Evolutionary conservation across 2,329 filamentous ascomycete species (phyloP), one percentile per base, ranked within the genome.

Genomic region (Thelonectria rubi): DNA sequence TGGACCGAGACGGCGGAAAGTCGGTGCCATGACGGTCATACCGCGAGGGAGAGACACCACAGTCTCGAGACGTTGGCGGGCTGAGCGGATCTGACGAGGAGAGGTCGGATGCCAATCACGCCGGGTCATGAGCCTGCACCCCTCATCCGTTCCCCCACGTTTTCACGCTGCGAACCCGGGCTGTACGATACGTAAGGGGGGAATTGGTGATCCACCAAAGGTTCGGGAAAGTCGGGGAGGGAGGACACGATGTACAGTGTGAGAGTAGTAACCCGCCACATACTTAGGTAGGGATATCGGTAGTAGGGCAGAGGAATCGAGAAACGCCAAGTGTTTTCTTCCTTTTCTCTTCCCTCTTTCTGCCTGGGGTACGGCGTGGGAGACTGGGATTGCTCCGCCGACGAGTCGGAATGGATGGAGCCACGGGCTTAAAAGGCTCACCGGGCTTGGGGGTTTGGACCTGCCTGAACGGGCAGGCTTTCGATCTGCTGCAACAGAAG

Each of bases 401-500:
- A 24, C 55, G 47, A 57, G 55, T 57, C 55, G 55, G 55, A 57
- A 47, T 37, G 18, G 55, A 24, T 57, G 55, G 55, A 57, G 30
- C 6, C n/a, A 21, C 18, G 37, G 11, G 26, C 10, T 34, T 17
- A 20, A 26, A 30, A 30, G 26, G 26, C 26, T 5, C 26, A 30
- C 26, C 26, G 26, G 26, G 5, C 5, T 30, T 8, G 10, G 26
- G 26, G 10, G 7, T 30, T 30, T 9, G 5, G 53, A 67, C 69
- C 69, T 71, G 67, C 67, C 69, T 43, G 56, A 71, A 71, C 50
- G 47, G 67, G 67, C 52, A 55, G 43, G 46, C 37, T 59, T 58
- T 42, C 39, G 15, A 42, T 42, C 15, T 42, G 39, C 3, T 42
- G 39, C 39, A 47, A 48, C 45, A 49, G 55, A 43, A 50, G 12